Conservation (phyloP, 176 grass and related monocot genomes). For the Cymbopogon citratus region DNA sequence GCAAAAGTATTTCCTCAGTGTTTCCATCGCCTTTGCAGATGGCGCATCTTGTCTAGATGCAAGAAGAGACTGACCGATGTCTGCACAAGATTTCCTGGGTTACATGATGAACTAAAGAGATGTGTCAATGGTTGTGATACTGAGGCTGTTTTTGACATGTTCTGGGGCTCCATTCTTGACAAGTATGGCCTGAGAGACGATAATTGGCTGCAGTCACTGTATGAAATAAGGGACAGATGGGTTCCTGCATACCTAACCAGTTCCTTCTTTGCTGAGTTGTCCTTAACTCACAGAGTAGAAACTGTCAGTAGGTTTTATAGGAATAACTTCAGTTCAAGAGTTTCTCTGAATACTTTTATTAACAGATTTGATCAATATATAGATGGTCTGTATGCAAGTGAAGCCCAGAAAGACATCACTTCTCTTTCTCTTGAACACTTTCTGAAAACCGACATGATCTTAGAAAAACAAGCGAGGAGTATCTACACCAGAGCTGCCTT, state of each 20-base stretch:
- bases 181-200: slow-evolving; percentile 74
- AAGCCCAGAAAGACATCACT: slow-evolving; percentile 58
- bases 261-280: slow-evolving; percentile 82
- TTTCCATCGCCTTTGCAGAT: slow-evolving; percentile 87
- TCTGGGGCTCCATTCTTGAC: slow-evolving; percentile 79
- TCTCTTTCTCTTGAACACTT: slow-evolving; percentile 41
- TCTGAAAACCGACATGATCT: slow-evolving; percentile 54
- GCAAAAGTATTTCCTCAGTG: slow-evolving; percentile 71
- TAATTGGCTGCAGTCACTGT: slow-evolving; percentile 63
- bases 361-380: slow-evolving; percentile 67
- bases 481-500: slow-evolving; percentile 71
- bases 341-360: slow-evolving; percentile 58
- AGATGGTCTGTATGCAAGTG: slow-evolving; percentile 44
- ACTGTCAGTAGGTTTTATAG: slow-evolving; percentile 61
- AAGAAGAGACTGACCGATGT: slow-evolving; percentile 84
- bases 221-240: slow-evolving; percentile 66
- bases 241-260: slow-evolving; percentile 71
- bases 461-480: slow-evolving; percentile 81
- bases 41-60: slow-evolving; percentile 84
- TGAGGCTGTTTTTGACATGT: slow-evolving; percentile 55
- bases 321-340: slow-evolving; percentile 45
- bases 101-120: slow-evolving; percentile 76
- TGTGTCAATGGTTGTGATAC: slow-evolving; percentile 63
- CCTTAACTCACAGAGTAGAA: slow-evolving; percentile 44
- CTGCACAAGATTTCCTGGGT: slow-evolving; percentile 47